Evolutionary conservation across 1,139 yeast genomes (phyloP).

Genomic region (Scheffersomyces parashehatae): DNA sequence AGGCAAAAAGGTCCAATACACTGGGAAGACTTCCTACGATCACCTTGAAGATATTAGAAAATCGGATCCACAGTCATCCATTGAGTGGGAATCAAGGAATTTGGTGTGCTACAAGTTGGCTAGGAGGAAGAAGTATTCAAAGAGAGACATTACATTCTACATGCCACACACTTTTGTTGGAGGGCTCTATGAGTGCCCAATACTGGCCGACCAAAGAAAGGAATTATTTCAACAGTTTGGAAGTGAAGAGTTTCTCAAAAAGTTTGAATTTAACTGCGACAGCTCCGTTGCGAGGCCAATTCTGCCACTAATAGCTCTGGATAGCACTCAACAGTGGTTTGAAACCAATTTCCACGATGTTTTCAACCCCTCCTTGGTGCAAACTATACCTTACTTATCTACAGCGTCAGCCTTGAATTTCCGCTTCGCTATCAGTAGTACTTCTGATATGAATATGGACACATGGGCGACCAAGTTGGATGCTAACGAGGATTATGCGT

Average conservation of each 20-base stretch:
- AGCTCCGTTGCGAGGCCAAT: constrained; percentile 44
- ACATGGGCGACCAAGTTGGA: constrained; percentile 52
- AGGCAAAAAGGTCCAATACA: constrained; percentile 25
- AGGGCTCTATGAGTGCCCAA: constrained; percentile 58
- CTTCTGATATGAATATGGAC: constrained; percentile 30
- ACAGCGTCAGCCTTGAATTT: constrained; percentile 49
- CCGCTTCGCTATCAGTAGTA: constrained; percentile 35
- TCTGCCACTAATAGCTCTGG: constrained; percentile 62
- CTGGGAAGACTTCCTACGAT: constrained; percentile 21
- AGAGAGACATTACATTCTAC: constrained; percentile 48
- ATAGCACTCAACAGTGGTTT: constrained; percentile 50
- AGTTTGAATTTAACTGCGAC: constrained; percentile 34
- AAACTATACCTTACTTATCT: constrained; percentile 59
- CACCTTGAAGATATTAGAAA: constrained; percentile 22
- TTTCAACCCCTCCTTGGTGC: constrained; percentile 31
- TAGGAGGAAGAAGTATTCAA: constrained; percentile 59
- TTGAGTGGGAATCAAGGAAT: constrained; percentile 32
- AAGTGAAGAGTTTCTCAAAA: constrained; percentile 16
- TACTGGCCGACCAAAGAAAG: constrained; percentile 23
- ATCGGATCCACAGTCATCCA: constrained; percentile 23
- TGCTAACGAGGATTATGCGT: constrained; percentile 53
- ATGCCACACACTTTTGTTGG: constrained; percentile 67
- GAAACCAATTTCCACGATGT: constrained; percentile 22
- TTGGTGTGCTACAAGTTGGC: constrained; percentile 62
- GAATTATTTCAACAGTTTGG: constrained; percentile 18